These are phyloP conservation scores for Withania somnifera DNA, from an alignment of 305 asterid species.

Conservation along the genomic window DNA sequence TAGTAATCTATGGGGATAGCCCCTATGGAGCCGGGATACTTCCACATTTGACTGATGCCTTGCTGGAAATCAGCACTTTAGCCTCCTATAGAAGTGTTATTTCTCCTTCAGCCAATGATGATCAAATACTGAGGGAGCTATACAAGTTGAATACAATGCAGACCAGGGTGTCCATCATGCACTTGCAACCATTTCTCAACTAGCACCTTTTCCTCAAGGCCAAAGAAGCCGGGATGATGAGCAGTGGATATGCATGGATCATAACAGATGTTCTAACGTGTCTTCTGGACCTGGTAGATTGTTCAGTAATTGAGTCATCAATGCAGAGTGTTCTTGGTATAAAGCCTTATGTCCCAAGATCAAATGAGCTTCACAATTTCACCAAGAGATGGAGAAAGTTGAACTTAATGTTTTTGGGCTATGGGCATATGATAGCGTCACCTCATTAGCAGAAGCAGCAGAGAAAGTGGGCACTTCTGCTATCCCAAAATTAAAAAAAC, in stretches of 20 bases:
- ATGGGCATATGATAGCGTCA: constrained; percentile 25
- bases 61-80: constrained; percentile 4
- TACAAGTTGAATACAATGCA: constrained; percentile 26
- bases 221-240: constrained; percentile 22
- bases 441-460: constrained; percentile 13
- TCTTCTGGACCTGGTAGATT: constrained; percentile 17
- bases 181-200: constrained; percentile 24
- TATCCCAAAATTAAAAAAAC: background rate
- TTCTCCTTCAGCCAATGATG: constrained; percentile 27
- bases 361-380: constrained; percentile 6
- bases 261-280: constrained; percentile 16
- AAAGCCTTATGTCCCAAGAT: constrained; percentile 20
- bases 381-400: constrained; percentile 16
- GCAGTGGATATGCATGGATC: constrained; percentile 23
- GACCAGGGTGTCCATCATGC: constrained; percentile 42
- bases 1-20: constrained; percentile 25
- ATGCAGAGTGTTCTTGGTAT: constrained; percentile 37
- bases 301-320: constrained; percentile 13
- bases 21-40: constrained; percentile 28
- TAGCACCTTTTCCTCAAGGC: constrained; percentile 24
- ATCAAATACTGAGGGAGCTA: constrained; percentile 27
- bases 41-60: constrained; percentile 27
- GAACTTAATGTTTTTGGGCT: constrained; percentile 26
- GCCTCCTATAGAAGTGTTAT: constrained; percentile 26
- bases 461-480: background rate